These are phyloP conservation scores for Sarocladium oryzae DNA, from an alignment of 2,329 filamentous ascomycete species.

Conservation along the genomic window DNA sequence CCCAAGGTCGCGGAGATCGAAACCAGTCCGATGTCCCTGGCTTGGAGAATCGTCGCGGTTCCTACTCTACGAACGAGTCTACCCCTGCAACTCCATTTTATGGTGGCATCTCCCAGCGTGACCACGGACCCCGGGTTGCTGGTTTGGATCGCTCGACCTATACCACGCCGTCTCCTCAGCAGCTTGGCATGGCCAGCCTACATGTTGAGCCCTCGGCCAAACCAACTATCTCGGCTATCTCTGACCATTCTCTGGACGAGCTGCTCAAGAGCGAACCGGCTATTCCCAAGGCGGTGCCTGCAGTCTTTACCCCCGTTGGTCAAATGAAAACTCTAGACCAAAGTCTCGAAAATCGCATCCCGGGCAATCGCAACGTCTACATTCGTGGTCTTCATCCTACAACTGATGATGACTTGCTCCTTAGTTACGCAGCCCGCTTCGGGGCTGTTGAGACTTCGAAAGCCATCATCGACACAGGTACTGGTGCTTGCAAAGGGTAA, in stretches of 20 bases:
- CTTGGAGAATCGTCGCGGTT: slow-evolving; percentile 59
- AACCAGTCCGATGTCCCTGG: slow-evolving; percentile 50
- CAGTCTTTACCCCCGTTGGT: slow-evolving; percentile 77
- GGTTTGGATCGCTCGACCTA: slow-evolving; percentile 57
- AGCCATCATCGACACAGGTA: slow-evolving; percentile 93
- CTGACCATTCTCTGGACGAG: slow-evolving; percentile 52
- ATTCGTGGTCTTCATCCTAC: slow-evolving; percentile 93
- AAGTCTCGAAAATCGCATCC: slow-evolving; percentile 84
- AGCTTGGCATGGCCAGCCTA: slow-evolving; percentile 38
- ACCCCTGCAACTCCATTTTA: slow-evolving; percentile 61
- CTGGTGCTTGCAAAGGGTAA: slow-evolving; percentile 93
- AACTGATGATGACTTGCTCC: slow-evolving; percentile 85
- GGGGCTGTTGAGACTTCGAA: slow-evolving; percentile 95
- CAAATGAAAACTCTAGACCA: slow-evolving; percentile 87
- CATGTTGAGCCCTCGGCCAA: slow-evolving; percentile 24
- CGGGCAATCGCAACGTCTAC: slow-evolving; percentile 95
- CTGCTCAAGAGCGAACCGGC: slow-evolving; percentile 69
- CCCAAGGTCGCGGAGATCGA: slow-evolving; percentile 40
- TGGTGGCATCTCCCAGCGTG: slow-evolving; percentile 49
- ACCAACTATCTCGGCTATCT: slow-evolving; percentile 33
- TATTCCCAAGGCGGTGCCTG: slow-evolving; percentile 83
- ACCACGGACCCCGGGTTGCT: slow-evolving; percentile 51
- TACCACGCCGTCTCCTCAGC: slow-evolving; percentile 60
- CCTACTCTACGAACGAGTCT: slow-evolving; percentile 63
- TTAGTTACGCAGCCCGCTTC: slow-evolving; percentile 78